phyloP scores from a whole-genome alignment of 805 yeast genomes.

The Ogataea trehaloabstinens region DNA sequence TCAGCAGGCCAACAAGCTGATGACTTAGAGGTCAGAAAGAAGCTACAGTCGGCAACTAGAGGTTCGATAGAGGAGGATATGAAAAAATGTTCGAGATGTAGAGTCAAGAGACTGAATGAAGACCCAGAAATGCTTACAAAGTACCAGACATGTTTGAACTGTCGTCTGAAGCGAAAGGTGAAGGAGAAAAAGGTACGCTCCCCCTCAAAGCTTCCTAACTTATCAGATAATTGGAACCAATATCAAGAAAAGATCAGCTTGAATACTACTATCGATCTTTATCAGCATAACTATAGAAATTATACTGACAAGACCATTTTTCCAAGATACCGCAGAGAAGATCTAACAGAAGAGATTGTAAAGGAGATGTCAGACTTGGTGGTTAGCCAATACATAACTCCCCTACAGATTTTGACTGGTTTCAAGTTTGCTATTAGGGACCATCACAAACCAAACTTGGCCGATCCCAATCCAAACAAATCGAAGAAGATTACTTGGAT shows the following conservation, averaged over 20 bases:
- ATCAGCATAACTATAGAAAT: conserved; percentile 36
- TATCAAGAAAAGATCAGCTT: conserved; percentile 34
- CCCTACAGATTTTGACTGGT: conserved; percentile 40
- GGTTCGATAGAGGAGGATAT: conserved; percentile 14
- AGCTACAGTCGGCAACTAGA: conserved; percentile 7
- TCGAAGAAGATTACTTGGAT: conserved; percentile 41
- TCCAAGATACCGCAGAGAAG: conserved; percentile 33
- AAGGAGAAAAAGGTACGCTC: conserved; percentile 28
- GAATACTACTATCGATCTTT: conserved; percentile 35
- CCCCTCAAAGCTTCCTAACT: conserved; percentile 33
- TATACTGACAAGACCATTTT: conserved; percentile 30
- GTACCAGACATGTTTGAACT: conserved; percentile 41
- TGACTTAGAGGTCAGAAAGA: conserved; percentile 6
- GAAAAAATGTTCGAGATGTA: conserved; percentile 43
- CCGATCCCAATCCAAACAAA: conserved; percentile 35
- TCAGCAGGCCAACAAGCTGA: conserved; percentile 5
- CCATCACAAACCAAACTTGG: conserved; percentile 37
- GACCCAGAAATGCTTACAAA: conserved; percentile 31
- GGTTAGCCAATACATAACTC: conserved; percentile 37
- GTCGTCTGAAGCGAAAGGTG: conserved; percentile 40
- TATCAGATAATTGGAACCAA: conserved; percentile 32
- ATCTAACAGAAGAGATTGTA: conserved; percentile 32
- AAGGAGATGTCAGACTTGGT: conserved; percentile 35
- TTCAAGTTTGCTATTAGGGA: conserved; percentile 44
- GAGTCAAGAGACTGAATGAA: conserved; percentile 38